A percentile compares a stretch with the other conserved stretches of the same genome.
These are phyloP conservation scores for Euphorbia schlechtendalii DNA, from an alignment of 441 rosid species.

Conservation along the genomic window DNA sequence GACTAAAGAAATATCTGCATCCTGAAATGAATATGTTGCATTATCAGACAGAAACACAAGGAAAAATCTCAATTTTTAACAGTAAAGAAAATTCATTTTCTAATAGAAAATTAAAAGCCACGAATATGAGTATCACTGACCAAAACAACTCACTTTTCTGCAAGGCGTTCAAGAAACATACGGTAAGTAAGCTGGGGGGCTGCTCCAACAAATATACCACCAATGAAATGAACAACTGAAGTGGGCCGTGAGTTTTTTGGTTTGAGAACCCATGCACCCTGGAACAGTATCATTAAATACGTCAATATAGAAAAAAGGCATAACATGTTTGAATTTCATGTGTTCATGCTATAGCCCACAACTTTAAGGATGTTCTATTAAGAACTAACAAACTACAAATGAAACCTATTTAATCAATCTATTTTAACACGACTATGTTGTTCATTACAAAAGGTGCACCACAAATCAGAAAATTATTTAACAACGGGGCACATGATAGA, in stretches of 20 bases:
- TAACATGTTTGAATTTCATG: background rate
- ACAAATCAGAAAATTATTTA: background rate
- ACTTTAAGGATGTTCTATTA: background rate
- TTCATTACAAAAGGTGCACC: background rate
- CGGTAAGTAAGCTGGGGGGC: constrained; percentile 95
- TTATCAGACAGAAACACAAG: background rate
- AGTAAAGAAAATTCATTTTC: background rate
- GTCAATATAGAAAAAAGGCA: background rate
- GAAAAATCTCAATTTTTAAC: too few relatives aligned
- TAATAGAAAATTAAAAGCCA: background rate
- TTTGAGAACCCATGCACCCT: constrained; percentile 96
- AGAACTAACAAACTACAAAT: background rate
- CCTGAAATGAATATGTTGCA: constrained; percentile 1
- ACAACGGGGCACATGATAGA: background rate
- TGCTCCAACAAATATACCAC: constrained; percentile 97
- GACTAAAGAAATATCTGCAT: background rate
- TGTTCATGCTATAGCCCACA: background rate
- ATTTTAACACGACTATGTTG: background rate
- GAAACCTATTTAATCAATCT: background rate
- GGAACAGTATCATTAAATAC: constrained; percentile 9
- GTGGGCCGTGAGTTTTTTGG: constrained; percentile 58
- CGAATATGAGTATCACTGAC: background rate
- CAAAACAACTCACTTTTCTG: constrained; percentile 56
- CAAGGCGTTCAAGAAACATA: constrained; percentile 87
- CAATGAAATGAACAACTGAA: constrained; percentile 79